phyloP scores from a whole-genome alignment of 495 filamentous ascomycete genomes.

The Hamigera avellanea region DNA sequence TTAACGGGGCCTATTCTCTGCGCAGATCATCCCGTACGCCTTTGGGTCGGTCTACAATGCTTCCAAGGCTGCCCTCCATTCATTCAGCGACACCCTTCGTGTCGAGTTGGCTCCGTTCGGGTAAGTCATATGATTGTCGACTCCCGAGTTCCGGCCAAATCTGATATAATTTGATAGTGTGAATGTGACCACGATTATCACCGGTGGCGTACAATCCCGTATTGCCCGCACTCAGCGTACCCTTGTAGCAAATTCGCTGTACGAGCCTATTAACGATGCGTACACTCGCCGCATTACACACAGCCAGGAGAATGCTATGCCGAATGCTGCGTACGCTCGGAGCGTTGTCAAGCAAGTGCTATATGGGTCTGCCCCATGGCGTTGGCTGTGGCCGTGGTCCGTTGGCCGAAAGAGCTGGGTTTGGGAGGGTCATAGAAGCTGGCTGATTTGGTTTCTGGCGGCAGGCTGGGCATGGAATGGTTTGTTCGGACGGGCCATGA shows the following conservation, averaged over 20 bases:
- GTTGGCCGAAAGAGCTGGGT: constrained; percentile 33
- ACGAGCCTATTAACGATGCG: constrained; percentile 36
- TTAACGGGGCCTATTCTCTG: neutral
- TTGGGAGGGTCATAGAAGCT: constrained; percentile 33
- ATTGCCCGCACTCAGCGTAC: constrained; percentile 41
- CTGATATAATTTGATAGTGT: constrained; percentile 17
- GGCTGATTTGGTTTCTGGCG: constrained; percentile 20
- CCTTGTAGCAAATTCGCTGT: constrained; percentile 38
- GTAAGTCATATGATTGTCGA: constrained; percentile 12
- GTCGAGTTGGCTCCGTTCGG: constrained; percentile 39
- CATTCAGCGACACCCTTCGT: constrained; percentile 47
- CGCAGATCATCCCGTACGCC: constrained; percentile 39
- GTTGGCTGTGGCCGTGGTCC: constrained; percentile 37
- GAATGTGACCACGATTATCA: constrained; percentile 45
- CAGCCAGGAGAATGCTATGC: constrained; percentile 45
- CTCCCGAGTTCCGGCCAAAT: neutral
- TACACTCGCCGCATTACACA: constrained; percentile 42
- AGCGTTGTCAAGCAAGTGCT: constrained; percentile 45
- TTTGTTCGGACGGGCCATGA: constrained; percentile 27
- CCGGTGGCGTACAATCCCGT: constrained; percentile 48
- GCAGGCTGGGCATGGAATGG: constrained; percentile 33
- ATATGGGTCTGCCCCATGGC: constrained; percentile 30
- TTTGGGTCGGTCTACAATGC: constrained; percentile 51
- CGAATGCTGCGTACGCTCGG: constrained; percentile 39
- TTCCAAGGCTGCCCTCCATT: constrained; percentile 52